Evolutionary conservation across 768 basidiomycete genomes (phyloP).

Genomic region (Lentinula edodes): DNA sequence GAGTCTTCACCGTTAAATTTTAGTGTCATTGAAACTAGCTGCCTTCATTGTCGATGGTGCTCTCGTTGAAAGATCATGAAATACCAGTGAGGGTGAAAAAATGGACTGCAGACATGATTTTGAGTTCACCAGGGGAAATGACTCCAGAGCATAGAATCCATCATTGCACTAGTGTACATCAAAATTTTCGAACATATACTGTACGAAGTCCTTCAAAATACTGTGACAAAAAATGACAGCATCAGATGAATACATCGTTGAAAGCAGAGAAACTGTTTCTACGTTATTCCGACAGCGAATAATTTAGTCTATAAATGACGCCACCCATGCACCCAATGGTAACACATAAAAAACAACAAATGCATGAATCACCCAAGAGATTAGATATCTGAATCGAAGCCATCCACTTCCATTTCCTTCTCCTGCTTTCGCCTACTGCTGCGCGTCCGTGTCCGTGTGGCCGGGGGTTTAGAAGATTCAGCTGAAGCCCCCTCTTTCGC

Average conservation of each 20-base stretch:
- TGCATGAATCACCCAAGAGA: background rate
- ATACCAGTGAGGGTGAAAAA: too few relatives aligned
- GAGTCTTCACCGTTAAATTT: too few relatives aligned
- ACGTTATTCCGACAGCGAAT: background rate
- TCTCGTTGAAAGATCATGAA: too few relatives aligned
- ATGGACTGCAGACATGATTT: too few relatives aligned
- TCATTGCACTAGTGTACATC: too few relatives aligned
- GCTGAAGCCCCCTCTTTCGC: background rate
- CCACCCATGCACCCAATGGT: background rate
- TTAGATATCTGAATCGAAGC: conserved; percentile 1
- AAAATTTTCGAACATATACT: too few relatives aligned
- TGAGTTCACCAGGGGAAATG: too few relatives aligned
- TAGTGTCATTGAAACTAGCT: too few relatives aligned
- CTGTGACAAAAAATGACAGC: too few relatives aligned
- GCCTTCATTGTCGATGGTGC: too few relatives aligned
- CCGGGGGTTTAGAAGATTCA: background rate
- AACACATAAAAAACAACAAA: background rate
- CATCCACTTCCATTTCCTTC: background rate
- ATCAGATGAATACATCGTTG: background rate
- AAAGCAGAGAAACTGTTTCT: background rate
- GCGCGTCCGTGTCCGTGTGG: background rate
- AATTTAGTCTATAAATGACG: background rate
- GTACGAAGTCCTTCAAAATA: too few relatives aligned
- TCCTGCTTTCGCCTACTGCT: background rate
- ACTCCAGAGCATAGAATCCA: too few relatives aligned